A percentile compares a stretch with the other conserved stretches of the same genome.
phyloP scores from a whole-genome alignment of 2,329 filamentous ascomycete genomes.

The Cordyceps farinosa region DNA sequence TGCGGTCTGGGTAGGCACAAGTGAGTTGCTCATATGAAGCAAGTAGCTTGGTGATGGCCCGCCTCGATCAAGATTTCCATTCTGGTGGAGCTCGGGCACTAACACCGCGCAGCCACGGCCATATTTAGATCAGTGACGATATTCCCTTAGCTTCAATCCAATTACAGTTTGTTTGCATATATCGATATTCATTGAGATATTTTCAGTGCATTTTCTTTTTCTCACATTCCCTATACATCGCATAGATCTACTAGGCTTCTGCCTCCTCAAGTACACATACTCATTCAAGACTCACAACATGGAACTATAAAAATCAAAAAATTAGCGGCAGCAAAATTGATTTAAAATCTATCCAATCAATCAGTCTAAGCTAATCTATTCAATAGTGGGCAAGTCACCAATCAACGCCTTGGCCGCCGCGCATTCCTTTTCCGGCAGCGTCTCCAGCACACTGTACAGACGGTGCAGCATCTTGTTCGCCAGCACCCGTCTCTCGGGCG shows the following conservation, averaged over 20 bases:
- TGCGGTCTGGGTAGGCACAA: background rate
- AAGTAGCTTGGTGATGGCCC: background rate
- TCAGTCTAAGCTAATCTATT: background rate
- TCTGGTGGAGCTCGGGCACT: conserved; percentile 1
- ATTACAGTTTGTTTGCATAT: too few relatives aligned
- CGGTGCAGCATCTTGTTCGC: background rate
- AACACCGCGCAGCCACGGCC: background rate
- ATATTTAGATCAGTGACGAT: too few relatives aligned
- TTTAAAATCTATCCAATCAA: background rate
- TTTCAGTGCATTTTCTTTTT: too few relatives aligned
- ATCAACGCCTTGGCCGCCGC: conserved; percentile 4
- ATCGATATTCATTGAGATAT: too few relatives aligned
- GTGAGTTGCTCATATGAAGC: background rate
- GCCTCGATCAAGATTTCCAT: conserved; percentile 1
- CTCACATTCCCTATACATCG: too few relatives aligned
- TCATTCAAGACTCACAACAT: too few relatives aligned
- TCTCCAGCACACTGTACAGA: background rate
- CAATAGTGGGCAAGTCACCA: background rate
- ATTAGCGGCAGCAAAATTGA: too few relatives aligned
- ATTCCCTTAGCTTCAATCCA: too few relatives aligned
- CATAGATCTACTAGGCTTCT: background rate
- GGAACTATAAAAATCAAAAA: too few relatives aligned
- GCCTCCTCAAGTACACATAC: background rate
- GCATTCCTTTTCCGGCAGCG: background rate
- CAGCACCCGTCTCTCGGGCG: background rate